Evolutionary conservation across 225 moss, liverwort and hornwort genomes (phyloP).

Genomic region (Polytrichum formosum): DNA sequence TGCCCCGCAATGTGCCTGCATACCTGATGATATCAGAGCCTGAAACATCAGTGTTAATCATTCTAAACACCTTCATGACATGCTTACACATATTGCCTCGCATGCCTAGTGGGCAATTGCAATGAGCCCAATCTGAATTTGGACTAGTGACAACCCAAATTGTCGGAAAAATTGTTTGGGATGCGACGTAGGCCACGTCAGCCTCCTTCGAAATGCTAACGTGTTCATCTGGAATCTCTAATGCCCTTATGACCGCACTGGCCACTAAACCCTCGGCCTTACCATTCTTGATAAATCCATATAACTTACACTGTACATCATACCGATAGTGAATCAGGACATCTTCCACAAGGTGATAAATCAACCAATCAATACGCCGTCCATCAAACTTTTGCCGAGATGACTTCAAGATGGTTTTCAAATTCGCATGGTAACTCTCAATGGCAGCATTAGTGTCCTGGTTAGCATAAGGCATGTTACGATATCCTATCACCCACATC

Average conservation of each 20-base stretch:
- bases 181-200: no score
- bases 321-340: background rate
- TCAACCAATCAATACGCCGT: background rate
- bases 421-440: background rate
- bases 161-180: no score
- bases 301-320: background rate
- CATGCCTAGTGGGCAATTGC: no score
- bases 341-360: background rate
- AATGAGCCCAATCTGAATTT: no score
- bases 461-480: background rate
- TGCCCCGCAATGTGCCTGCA: no score
- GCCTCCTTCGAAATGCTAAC: no score
- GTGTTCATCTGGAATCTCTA: no score
- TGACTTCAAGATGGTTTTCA: background rate
- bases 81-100: no score
- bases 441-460: background rate
- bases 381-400: background rate
- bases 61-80: no score
- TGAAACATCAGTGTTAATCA: no score
- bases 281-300: background rate
- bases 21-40: no score
- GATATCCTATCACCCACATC: background rate
- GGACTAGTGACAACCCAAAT: no score
- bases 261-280: background rate
- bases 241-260: background rate